Percentiles rank a stretch among this genome's conserved stretches.
Conservation (phyloP, 2,329 filamentous ascomycete genomes). For the Alternaria viburni region DNA sequence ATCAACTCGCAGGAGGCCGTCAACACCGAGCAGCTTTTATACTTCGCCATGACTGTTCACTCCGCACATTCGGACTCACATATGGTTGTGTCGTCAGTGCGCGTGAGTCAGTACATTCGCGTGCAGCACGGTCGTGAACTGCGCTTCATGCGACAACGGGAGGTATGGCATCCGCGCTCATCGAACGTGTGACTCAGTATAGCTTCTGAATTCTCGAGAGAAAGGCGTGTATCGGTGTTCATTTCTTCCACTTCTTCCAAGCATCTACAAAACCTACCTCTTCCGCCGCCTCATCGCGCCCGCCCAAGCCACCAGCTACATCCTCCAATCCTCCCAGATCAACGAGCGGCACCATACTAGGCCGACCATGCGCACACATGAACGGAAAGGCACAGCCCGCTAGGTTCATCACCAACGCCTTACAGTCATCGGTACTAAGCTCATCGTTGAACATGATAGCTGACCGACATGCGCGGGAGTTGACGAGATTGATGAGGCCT, state of each 20-base stretch:
- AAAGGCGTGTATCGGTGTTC: too few species aligned
- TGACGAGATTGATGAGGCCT: conserved; percentile 76
- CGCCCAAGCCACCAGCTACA: background rate
- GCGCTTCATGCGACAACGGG: too few species aligned
- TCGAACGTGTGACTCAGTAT: too few species aligned
- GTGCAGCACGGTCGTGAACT: too few species aligned
- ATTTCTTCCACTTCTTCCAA: background rate
- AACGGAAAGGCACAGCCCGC: conserved; percentile 74
- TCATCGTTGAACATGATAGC: conserved; percentile 88
- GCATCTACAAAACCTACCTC: background rate
- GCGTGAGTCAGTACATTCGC: too few species aligned
- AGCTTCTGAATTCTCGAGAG: too few species aligned
- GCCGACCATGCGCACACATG: conserved; percentile 78
- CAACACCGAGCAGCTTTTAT: too few species aligned
- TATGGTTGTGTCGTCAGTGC: too few species aligned
- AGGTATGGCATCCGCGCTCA: too few species aligned
- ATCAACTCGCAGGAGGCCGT: too few species aligned
- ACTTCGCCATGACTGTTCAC: too few species aligned
- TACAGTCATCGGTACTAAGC: conserved; percentile 65
- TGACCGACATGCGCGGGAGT: conserved; percentile 77
- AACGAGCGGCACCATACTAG: conserved; percentile 57
- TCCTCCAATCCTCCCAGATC: conserved; percentile 22
- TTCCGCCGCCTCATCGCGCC: background rate
- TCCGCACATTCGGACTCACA: too few species aligned
- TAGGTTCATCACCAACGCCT: conserved; percentile 63